Conservation (phyloP, 2,329 filamentous ascomycete genomes). For the Chrysosporium queenslandicum region DNA sequence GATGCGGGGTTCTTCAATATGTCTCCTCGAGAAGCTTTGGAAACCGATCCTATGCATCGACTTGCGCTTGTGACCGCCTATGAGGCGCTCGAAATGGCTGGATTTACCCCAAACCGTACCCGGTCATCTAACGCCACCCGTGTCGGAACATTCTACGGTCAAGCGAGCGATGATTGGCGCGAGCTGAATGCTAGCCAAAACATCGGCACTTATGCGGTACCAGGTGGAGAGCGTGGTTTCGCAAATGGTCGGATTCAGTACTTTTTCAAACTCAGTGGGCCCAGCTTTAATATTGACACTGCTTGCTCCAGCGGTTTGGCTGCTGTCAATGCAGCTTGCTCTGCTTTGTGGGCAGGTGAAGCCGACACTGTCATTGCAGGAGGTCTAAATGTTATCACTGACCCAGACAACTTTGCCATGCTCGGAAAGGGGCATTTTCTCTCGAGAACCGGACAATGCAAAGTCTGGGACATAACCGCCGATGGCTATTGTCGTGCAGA, state of each 20-base stretch:
- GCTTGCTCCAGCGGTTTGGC: no score
- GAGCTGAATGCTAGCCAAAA: no score
- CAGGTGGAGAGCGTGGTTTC: no score
- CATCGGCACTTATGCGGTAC: no score
- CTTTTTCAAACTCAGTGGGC: no score
- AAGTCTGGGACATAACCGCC: constrained; percentile 69
- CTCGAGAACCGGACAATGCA: constrained; percentile 60
- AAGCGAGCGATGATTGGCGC: no score
- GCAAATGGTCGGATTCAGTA: no score
- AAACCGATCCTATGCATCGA: constrained; percentile 66
- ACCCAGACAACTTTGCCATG: constrained; percentile 68
- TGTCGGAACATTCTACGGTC: no score
- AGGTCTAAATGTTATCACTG: constrained; percentile 67
- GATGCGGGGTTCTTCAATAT: constrained; percentile 73
- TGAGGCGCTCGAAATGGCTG: constrained; percentile 72
- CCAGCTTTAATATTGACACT: no score
- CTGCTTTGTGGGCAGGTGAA: constrained; percentile 22
- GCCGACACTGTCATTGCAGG: constrained; percentile 16
- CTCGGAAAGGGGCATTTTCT: constrained; percentile 68
- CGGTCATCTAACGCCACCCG: no score
- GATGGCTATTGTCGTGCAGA: constrained; percentile 78
- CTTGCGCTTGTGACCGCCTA: constrained; percentile 67
- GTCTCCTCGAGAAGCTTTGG: constrained; percentile 63
- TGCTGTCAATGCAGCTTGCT: no score
- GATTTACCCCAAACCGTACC: constrained; percentile 55